Evolutionary conservation across 139 green algal species (phyloP), one percentile per base, ranked within the genome.

Genomic region (Chlorella sp.): DNA sequence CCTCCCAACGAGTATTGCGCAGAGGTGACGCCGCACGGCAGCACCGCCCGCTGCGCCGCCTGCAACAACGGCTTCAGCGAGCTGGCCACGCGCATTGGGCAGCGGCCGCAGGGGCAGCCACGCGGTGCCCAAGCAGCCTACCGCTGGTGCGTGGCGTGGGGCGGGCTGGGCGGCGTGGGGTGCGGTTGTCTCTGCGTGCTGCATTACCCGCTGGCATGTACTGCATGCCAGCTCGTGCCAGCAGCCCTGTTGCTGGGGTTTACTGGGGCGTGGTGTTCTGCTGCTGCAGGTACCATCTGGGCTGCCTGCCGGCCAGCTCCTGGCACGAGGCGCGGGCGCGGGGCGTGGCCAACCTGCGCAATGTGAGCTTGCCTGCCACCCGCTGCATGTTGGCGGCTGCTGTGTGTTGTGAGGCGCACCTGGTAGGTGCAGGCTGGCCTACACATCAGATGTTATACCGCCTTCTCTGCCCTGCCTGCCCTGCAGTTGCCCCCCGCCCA

Each of bases 261-360:
- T n/a, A n/a, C n/a, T n/a, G n/a, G n/a, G n/a, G n/a, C n/a, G n/a
- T n/a, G n/a, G 51, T 2, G 9, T 60, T 11, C 51, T 24, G 9
- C 16, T 11, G 26, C 54, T 43, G 32, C 38, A 74, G 77, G 77
- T 43, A 83, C 58, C 77, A 83, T 60, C 40, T 83, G 51, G 8
- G 14, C 22, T 83, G 77, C 41, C 58, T 83, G 58, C 58, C 60
- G 14, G 41, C 77, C 14, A 32, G 11, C 30, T 28, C 43, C 40
- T 83, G 41, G 58, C 77, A 43, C 13, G 77, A 83, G 60, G 77
- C 77, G 26, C 28, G 34, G 16, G 5, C 20, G 20, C 19, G 28
- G 17, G 77, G 77, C 40, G 65, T 83, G 38, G 9, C 28, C 5
- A 73, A 73, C 58, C 40, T 83, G 77, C 77, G 60, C 5, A 30